Evolutionary conservation across 2,329 filamentous ascomycete species (phyloP), one percentile per base, ranked within the genome.

Genomic region (Ceratocystis harringtonii): DNA sequence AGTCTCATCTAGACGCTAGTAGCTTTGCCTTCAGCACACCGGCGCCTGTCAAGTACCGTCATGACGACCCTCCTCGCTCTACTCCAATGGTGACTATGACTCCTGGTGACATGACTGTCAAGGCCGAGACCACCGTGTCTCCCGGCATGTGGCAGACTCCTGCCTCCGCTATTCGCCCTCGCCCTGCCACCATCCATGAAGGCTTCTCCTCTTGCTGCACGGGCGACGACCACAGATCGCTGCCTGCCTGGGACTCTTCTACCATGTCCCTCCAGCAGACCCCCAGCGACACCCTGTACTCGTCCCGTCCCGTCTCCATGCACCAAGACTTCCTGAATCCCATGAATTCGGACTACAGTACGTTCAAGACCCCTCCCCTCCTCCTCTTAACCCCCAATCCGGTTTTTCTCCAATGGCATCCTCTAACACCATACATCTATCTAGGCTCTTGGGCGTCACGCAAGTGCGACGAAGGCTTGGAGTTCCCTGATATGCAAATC

Each of bases 131-230:
- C 61, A 75, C 80, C 71, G 72, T 75, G 65, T 73, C 75, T 65
- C 73, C 78, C 30, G 74, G 76, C 43, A 74, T 80, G 69, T 85
- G 82, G 81, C 80, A 81, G 66, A 81, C 81, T 62, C 80, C 82
- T 7, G 78, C 77, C 12, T 76, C 81, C 50, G 79, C 81, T 64
- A 72, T 77, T 69, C 77, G 80, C 68, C 80, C 79, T 60, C 78
- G 81, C 48, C 82, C 83, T 65, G 80, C 80, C 55, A 83, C 82
- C 48, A 84, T 84, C 66, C 81, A 85, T 69, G 82, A 84, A 71
- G 81, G 79, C 63, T 84, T 85, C 71, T 81, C 81, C 19, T 66
- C 64, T 2, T 85, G 82, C 73, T 82, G 79, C 70, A 75, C 82
- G 68, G 77, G 77, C 44, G 81, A 83, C 68, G 78, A 81, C 57